Conservation (phyloP, 106 monocot species). For the Dendrobium catenatum region DNA sequence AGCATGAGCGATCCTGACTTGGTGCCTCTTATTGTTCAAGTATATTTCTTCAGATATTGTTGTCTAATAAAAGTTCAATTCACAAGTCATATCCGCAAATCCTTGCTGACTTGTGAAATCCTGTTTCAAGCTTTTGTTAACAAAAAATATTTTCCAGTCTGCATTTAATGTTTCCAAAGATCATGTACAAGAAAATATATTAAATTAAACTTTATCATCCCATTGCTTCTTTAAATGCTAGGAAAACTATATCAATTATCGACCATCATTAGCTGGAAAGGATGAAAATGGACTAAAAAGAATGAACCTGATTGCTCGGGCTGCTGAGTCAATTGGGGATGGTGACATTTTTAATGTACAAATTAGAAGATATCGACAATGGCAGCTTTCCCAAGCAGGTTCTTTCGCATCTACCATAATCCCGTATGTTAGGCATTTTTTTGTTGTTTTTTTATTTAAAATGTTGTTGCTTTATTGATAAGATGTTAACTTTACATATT, state of each 20-base stretch:
- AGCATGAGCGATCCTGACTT: conserved; percentile 98
- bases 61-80: background rate
- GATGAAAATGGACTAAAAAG: conserved; percentile 86
- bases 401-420: conserved; percentile 84
- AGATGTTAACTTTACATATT: background rate
- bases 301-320: conserved; percentile 68
- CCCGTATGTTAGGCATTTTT: conserved; percentile 47
- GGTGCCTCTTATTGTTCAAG: conserved; percentile 96
- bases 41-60: conserved; percentile 16
- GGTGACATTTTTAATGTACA: conserved; percentile 93
- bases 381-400: conserved; percentile 89
- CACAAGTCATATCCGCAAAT: background rate
- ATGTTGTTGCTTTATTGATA: conserved; percentile 9
- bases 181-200: background rate
- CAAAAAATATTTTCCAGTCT: background rate
- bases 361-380: conserved; percentile 93
- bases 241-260: conserved; percentile 99
- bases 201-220: background rate
- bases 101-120: background rate
- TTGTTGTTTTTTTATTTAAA: background rate
- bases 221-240: conserved; percentile 21
- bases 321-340: conserved; percentile 84
- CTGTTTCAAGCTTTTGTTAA: conserved; percentile 1
- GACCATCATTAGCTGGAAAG: conserved; percentile 60
- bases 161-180: background rate